Conservation (phyloP, 2,329 filamentous ascomycete species). For the Leptoxyphium fumago region DNA sequence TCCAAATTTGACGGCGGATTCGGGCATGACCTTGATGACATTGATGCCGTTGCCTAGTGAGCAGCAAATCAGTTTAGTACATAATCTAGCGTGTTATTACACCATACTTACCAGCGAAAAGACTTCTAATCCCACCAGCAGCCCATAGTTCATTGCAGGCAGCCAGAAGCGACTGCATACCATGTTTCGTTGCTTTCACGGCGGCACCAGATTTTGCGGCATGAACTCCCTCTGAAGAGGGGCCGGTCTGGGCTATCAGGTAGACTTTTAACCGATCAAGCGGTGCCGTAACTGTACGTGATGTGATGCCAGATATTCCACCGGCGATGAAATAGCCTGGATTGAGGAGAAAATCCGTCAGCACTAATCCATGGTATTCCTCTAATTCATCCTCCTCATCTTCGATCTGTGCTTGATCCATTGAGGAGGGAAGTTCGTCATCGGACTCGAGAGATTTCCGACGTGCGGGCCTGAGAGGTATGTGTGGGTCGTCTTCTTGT, state of each 20-base stretch:
- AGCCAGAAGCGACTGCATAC: constrained; percentile 53
- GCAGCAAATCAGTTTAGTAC: constrained; percentile 2
- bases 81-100: constrained; percentile 1
- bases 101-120: constrained; percentile 69
- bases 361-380: constrained; percentile 25
- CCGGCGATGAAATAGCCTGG: constrained; percentile 97
- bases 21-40: constrained; percentile 94
- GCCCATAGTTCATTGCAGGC: constrained; percentile 69
- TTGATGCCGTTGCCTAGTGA: constrained; percentile 79
- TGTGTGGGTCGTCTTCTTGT: constrained; percentile 17
- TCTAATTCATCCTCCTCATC: neutral
- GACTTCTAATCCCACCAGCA: constrained; percentile 70
- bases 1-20: constrained; percentile 96
- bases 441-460: constrained; percentile 11
- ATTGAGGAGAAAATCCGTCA: constrained; percentile 55
- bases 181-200: constrained; percentile 48
- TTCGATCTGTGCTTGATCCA: neutral
- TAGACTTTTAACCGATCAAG: constrained; percentile 96
- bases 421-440: neutral
- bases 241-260: constrained; percentile 75
- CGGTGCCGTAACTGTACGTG: constrained; percentile 85
- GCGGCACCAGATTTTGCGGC: constrained; percentile 59
- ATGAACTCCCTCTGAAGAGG: constrained; percentile 42
- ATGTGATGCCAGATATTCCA: constrained; percentile 85
- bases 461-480: constrained; percentile 19